Evolutionary conservation across 1,284 basidiomycete genomes (phyloP).

Genomic region (Ustilago sp.): DNA sequence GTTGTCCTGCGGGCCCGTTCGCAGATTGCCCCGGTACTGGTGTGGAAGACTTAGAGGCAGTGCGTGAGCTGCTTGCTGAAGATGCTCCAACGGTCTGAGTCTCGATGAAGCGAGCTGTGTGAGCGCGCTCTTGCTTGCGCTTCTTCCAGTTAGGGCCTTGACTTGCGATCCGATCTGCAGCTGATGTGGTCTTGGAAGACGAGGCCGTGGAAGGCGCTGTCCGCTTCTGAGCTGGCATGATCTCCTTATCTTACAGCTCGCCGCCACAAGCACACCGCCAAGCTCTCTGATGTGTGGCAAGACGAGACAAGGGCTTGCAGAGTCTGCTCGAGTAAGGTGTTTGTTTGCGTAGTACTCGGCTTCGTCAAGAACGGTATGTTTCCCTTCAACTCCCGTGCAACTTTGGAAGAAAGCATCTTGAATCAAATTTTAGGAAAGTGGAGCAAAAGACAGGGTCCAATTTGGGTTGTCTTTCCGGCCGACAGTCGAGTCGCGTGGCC

Average conservation of each 20-base stretch:
- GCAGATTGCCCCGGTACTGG: constrained; percentile 12
- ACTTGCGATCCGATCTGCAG: constrained; percentile 2
- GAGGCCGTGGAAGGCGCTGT: constrained; percentile 20
- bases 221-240: constrained; percentile 42
- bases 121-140: constrained; percentile 45
- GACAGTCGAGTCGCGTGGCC: constrained; percentile 19
- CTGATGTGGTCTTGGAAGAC: constrained; percentile 8
- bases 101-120: constrained; percentile 46
- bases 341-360: too few species aligned
- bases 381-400: too few species aligned
- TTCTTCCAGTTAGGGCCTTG: constrained; percentile 47
- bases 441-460: constrained; percentile 26
- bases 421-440: constrained; percentile 16
- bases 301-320: too few species aligned
- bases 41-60: constrained; percentile 21
- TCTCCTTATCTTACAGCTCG: not conserved
- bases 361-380: too few species aligned
- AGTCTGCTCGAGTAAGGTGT: too few species aligned
- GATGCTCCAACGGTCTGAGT: constrained; percentile 21
- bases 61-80: constrained; percentile 33
- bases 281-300: too few species aligned
- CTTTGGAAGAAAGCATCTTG: constrained; percentile 11
- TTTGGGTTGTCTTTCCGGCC: constrained; percentile 14
- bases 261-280: too few species aligned
- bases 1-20: constrained; percentile 20